Conservation (phyloP, 202 grass and related monocot genomes). For the Carex arenaria region DNA sequence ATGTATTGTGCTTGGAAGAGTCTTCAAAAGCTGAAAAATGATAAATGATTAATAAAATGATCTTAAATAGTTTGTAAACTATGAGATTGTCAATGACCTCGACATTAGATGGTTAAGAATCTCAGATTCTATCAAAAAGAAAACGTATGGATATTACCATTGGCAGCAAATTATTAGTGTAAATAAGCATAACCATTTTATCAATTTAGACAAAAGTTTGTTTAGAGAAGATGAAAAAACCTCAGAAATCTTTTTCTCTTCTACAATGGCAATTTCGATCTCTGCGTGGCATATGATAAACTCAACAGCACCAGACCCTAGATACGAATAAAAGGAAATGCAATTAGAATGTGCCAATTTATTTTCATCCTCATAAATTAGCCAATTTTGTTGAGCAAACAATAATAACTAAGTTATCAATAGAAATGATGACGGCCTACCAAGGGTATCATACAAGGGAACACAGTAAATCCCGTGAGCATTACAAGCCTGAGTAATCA, state of each 20-base stretch:
- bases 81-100: neutral
- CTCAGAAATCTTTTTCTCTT: slow-evolving; percentile 80
- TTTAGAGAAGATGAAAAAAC: slow-evolving; percentile 36
- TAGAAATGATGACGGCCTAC: slow-evolving; percentile 43
- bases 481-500: slow-evolving; percentile 74
- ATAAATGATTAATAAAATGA: slow-evolving; percentile 18
- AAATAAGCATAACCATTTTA: neutral
- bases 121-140: neutral
- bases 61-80: slow-evolving; percentile 1
- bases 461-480: slow-evolving; percentile 89
- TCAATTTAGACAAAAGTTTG: neutral
- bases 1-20: slow-evolving; percentile 59
- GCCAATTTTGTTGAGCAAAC: slow-evolving; percentile 5
- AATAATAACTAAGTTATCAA: slow-evolving; percentile 25
- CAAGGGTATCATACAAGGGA: slow-evolving; percentile 93
- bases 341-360: slow-evolving; percentile 12
- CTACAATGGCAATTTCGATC: slow-evolving; percentile 82
- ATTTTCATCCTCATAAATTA: neutral
- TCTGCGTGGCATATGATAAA: slow-evolving; percentile 96
- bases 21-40: slow-evolving; percentile 69
- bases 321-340: slow-evolving; percentile 21
- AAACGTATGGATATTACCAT: neutral
- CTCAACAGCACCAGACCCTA: slow-evolving; percentile 86
- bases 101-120: neutral
- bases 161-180: neutral